A percentile compares a stretch with the other conserved stretches of the same genome.
Evolutionary conservation across 2,329 filamentous ascomycete species (phyloP).

Genomic region (Spiromastix sp.): DNA sequence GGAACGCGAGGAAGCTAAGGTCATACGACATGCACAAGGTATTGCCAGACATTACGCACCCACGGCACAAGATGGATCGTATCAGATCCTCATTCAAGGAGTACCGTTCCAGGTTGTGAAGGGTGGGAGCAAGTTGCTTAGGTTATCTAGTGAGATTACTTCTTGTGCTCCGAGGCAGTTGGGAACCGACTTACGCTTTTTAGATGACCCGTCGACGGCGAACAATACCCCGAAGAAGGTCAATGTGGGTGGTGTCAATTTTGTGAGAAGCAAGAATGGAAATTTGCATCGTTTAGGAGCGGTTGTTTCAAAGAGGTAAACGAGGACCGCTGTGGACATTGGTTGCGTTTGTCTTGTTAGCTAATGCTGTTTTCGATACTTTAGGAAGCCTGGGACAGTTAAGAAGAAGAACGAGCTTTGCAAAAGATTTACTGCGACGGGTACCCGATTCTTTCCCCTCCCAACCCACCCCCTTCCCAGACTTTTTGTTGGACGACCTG

Average conservation of each 20-base stretch:
- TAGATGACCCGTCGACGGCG: slow-evolving; percentile 48
- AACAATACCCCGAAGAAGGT: slow-evolving; percentile 65
- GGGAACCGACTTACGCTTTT: slow-evolving; percentile 36
- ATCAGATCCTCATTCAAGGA: slow-evolving; percentile 60
- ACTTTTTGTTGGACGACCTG: too few species aligned
- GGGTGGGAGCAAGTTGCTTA: slow-evolving; percentile 73
- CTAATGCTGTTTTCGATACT: neutral
- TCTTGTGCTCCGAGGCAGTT: slow-evolving; percentile 5
- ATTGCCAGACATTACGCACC: slow-evolving; percentile 12
- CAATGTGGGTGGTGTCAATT: slow-evolving; percentile 65
- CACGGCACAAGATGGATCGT: slow-evolving; percentile 25
- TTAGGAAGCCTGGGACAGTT: slow-evolving; percentile 35
- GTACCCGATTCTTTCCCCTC: slow-evolving; percentile 35
- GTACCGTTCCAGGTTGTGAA: slow-evolving; percentile 63
- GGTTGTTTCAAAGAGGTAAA: slow-evolving; percentile 63
- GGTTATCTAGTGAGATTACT: slow-evolving; percentile 53
- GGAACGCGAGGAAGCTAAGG: slow-evolving; percentile 40
- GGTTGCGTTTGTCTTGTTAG: neutral
- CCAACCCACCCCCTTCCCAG: too few species aligned
- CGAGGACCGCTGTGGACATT: slow-evolving; percentile 23
- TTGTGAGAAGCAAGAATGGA: slow-evolving; percentile 76
- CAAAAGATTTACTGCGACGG: slow-evolving; percentile 51
- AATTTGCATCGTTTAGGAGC: slow-evolving; percentile 73
- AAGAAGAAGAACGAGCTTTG: slow-evolving; percentile 66
- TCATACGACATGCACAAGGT: slow-evolving; percentile 29